Evolutionary conservation across 768 basidiomycete species (phyloP).

Genomic region (Pleurotus citrinopileatus): DNA sequence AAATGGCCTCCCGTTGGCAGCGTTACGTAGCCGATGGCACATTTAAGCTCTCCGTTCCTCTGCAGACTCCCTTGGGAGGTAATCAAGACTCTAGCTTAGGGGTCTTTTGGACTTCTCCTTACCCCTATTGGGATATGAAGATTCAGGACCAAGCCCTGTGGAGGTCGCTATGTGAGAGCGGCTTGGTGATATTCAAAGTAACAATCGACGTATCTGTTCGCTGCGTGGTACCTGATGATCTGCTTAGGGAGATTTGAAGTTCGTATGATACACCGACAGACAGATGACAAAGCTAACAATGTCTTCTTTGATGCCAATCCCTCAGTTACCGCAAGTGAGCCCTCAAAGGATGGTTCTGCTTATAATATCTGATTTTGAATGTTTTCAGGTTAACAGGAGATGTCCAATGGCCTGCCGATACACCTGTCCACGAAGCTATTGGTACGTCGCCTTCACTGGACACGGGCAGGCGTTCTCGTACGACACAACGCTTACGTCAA

Average conservation of each 20-base stretch:
- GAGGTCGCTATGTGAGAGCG: constrained; percentile 47
- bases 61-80: constrained; percentile 53
- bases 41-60: constrained; percentile 72
- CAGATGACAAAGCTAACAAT: too few species aligned
- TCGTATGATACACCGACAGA: too few species aligned
- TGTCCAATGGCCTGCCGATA: constrained; percentile 81
- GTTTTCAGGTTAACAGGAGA: constrained; percentile 80
- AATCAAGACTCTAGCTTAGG: constrained; percentile 25
- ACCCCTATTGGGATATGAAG: constrained; percentile 76
- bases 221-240: too few species aligned
- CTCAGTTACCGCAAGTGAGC: constrained; percentile 80
- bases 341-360: background rate
- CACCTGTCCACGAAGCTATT: constrained; percentile 69
- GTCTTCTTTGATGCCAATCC: too few species aligned
- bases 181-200: constrained; percentile 85
- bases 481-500: constrained; percentile 11
- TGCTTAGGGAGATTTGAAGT: constrained; percentile 83
- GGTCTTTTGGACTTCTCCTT: constrained; percentile 72
- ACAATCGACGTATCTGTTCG: constrained; percentile 7
- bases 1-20: constrained; percentile 72
- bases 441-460: constrained; percentile 37
- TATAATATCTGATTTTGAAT: background rate
- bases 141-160: constrained; percentile 49
- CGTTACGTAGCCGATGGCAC: constrained; percentile 63
- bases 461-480: background rate